Evolutionary conservation across 192 early-diverging fungal genomes (phyloP), one percentile per base, ranked within the genome.

Genomic region (Entomortierella chlamydospora): DNA sequence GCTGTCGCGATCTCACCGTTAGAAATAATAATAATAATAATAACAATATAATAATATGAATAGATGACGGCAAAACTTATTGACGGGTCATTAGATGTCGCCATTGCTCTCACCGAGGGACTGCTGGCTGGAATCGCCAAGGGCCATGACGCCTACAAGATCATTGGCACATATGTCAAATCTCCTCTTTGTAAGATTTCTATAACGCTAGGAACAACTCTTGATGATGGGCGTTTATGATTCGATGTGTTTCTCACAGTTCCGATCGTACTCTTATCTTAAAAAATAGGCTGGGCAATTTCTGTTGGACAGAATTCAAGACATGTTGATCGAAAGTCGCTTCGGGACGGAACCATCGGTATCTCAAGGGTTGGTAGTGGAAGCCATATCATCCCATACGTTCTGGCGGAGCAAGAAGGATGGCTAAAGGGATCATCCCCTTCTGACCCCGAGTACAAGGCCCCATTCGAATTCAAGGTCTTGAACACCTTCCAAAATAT

Each of bases 61-160:
- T 69, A 88, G 88, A 83, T 88, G 86, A 82, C 87, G 39, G 62
- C 79, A 25, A 87, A 87, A 68, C 62, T 97, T 34, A 81, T 85
- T 49, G 83, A 85, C 15, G 91, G 88, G 39, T 85, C 91, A 25
- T 50, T 96, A 31, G 93, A 97, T 80, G 70, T 95, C 23, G 93
- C 93, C 33, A 92, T 97, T 55, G 93, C 94, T 26, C 88, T 97
- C 45, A 97, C 95, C 0, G 96, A 97, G 73, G 96, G 96, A 0
- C 71, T 94, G 3, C 84, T 92, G 45, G 88, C 91, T 18, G 87
- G 85, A 37, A 88, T 80, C 62, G 87, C 88, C 53, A 89, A 84
- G 51, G 85, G 88, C 42, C 87, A 90, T 64, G 83, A 81, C 23
- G 83, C 81, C 30, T 87, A 94, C 64, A 84, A 88, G 49, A 89